Evolutionary conservation across 805 yeast genomes (phyloP), one percentile per base, ranked within the genome.

Genomic region (Brettanomyces custersianus): DNA sequence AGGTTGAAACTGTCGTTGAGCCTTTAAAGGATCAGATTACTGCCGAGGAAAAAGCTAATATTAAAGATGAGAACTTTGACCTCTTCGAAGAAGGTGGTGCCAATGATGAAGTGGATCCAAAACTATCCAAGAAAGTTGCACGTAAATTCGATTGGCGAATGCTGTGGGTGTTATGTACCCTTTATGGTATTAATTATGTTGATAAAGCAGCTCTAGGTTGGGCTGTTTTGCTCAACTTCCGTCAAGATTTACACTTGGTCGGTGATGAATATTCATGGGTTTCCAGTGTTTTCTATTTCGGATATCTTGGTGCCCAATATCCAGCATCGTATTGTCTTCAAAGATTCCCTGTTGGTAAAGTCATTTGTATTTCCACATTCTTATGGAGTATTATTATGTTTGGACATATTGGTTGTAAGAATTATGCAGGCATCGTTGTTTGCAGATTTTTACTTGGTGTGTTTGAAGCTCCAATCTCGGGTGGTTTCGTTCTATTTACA

Each of bases 331-430:
- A 32, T 19, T 10, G 43, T 36, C 55, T 47, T 30, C 81, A 77
- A 44, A 64, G 58, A 29, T 61, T 62, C 27, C 80, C 82, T 1
- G 54, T 65, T 29, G 59, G 59, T 6, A 65, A 64, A 38, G 48
- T 57, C 9, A 45, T 62, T 11, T 44, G 56, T 10, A 33, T 43
- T 13, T 52, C 54, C 29, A 47, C 54, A 20, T 40, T 59, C 28
- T 27, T 47, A 15, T 64, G 69, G 68, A 65, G 62, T 25, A 42
- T 52, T 8, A 40, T 62, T 20, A 43, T 63, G 41, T 34, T 49
- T 38, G 54, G 57, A 40, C 56, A 55, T 38, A 47, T 55, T 23
- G 65, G 60, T 10, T 57, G 59, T 31, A 59, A 41, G 15, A 59
- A 49, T 40, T 63, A 59, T 39, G 60, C 53, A 3, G 58, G 63